Percentiles rank a stretch among this genome's conserved stretches.
phyloP scores from a whole-genome alignment of 345 rosid genomes.

The Psidium friedrichsthalianum region DNA sequence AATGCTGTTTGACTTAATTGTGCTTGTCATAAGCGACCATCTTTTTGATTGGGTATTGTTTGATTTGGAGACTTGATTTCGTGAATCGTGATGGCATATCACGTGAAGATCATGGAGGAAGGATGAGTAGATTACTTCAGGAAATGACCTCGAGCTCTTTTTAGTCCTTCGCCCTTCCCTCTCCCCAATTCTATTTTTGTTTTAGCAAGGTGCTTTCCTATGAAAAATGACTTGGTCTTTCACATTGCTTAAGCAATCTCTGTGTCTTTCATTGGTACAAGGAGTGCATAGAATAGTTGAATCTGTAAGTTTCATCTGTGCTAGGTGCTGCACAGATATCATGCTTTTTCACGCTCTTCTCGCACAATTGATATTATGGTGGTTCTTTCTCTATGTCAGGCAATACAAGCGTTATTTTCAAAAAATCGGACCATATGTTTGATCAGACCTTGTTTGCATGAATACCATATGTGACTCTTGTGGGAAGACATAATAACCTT shows the following conservation, averaged over 20 bases:
- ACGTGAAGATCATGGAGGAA: background rate
- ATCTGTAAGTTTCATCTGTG: background rate
- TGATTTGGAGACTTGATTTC: background rate
- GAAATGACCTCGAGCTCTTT: background rate
- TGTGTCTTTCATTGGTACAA: background rate
- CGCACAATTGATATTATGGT: background rate
- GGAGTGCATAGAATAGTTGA: background rate
- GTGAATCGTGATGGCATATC: background rate
- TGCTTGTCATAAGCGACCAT: background rate
- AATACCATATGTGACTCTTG: background rate
- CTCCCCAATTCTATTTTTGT: background rate
- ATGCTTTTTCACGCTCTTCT: background rate
- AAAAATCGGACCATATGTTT: background rate
- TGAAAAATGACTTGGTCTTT: background rate
- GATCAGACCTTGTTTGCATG: background rate
- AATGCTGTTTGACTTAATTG: background rate
- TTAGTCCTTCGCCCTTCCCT: background rate
- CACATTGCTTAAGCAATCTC: background rate
- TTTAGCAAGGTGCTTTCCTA: background rate
- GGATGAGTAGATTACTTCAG: background rate
- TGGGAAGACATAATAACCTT: background rate
- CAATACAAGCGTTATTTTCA: background rate
- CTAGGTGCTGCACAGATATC: background rate
- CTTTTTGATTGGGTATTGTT: background rate
- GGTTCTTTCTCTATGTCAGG: background rate